Percentiles rank a stretch among this genome's conserved stretches.
phyloP scores from a whole-genome alignment of 2,329 filamentous ascomycete species.

The Mariannaea elegans region DNA sequence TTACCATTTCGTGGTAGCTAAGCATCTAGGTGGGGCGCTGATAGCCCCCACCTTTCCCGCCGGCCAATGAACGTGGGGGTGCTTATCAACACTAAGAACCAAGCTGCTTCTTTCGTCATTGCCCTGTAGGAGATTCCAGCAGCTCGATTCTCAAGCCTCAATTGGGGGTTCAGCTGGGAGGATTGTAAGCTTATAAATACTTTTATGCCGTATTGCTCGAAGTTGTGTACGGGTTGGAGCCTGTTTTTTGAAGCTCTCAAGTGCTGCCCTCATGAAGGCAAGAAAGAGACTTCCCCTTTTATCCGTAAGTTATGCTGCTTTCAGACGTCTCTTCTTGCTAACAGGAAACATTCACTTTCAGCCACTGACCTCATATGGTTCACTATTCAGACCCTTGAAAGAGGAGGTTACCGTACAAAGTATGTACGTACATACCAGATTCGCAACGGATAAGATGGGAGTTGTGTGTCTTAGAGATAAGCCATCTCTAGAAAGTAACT shows the following conservation, averaged over 20 bases:
- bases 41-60: constrained; percentile 31
- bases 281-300: too few relatives aligned
- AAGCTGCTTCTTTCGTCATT: constrained; percentile 24
- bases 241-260: too few relatives aligned
- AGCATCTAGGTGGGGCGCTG: background rate
- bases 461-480: background rate
- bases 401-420: background rate
- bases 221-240: too few relatives aligned
- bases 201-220: too few relatives aligned
- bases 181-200: too few relatives aligned
- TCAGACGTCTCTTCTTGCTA: too few relatives aligned
- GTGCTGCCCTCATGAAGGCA: too few relatives aligned
- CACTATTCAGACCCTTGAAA: background rate
- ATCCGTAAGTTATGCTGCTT: too few relatives aligned
- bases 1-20: constrained; percentile 24
- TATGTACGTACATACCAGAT: background rate
- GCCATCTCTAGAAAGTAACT: too few relatives aligned
- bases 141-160: constrained; percentile 6
- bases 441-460: background rate
- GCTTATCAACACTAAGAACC: constrained; percentile 38
- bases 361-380: background rate
- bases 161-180: too few relatives aligned
- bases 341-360: background rate
- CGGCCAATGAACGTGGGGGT: constrained; percentile 36
- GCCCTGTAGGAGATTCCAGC: background rate